Evolutionary conservation across 768 basidiomycete genomes (phyloP), one percentile per base, ranked within the genome.

Genomic region (Trametes maxima): DNA sequence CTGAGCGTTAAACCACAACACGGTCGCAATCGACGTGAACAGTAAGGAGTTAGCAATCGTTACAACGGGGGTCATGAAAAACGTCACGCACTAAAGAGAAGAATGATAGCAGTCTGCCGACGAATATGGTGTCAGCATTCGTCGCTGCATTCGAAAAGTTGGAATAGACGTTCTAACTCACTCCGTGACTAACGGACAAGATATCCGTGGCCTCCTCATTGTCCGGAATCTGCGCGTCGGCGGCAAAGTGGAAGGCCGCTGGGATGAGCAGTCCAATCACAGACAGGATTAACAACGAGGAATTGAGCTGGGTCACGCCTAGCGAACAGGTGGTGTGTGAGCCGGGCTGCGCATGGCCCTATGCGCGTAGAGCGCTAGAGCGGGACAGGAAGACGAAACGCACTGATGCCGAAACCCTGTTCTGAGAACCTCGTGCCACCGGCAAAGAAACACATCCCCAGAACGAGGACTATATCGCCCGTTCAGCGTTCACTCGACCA

Each of bases 361-460:
- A 40, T 12, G 33, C 11, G 44, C 33, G 42, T 36, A 43, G 39
- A 14, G 33, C 24, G 17, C 46, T 12, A 12, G 8, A 13, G 17
- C 8, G n/a, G 35, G 51, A 25, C 21, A 46, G 17, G 43, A 62
- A 50, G 43, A 59, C 25, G 43, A 45, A 54, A 78, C 89, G 69
- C 64, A 90, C 90, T 86, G 42, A 81, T 75, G 49, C 87, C 86
- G 67, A 92, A 90, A 1, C 87, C 90, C 74, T 93, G 92, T 66
- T 92, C 88, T 19, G 87, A 88, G 69, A 85, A 93, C 66, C 83
- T 83, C 52, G 86, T 75, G 19, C 92, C 92, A 57, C 91, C 92
- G 21, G 89, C 90, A 66, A 94, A 93, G 76, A 94, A 94, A 69
- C 92, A 93, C 92, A 94, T 92, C 50, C 92, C 92, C 33, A 94